A percentile compares a stretch with the other conserved stretches of the same genome.
Conservation (phyloP, 2,329 filamentous ascomycete species). For the Colletotrichum noveboracense region DNA sequence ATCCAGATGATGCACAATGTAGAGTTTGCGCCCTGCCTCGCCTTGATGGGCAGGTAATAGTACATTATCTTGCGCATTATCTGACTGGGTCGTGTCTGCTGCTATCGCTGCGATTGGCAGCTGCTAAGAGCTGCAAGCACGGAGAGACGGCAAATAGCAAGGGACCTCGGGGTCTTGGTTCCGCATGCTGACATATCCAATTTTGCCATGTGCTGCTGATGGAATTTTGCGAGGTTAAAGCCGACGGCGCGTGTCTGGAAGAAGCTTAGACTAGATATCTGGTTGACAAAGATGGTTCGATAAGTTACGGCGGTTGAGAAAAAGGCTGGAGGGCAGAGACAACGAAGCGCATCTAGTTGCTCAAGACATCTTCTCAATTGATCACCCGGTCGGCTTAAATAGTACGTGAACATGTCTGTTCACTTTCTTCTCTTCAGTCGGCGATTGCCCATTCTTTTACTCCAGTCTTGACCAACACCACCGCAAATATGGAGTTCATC, state of each 20-base stretch:
- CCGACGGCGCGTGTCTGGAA: background rate
- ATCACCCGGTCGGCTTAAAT: background rate
- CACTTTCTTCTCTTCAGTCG: background rate
- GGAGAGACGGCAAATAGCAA: background rate
- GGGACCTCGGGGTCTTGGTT: constrained; percentile 9
- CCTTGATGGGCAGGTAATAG: background rate
- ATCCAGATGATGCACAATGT: constrained; percentile 15
- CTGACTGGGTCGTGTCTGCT: background rate
- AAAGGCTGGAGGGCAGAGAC: background rate
- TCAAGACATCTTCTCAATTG: background rate
- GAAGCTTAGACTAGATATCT: background rate
- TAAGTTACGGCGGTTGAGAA: background rate
- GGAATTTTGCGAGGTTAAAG: background rate
- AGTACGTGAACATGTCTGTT: rapidly evolving
- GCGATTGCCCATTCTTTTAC: background rate
- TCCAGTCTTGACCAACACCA: background rate
- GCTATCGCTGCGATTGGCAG: background rate
- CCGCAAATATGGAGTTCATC: background rate
- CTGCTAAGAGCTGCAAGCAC: background rate
- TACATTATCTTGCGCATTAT: background rate
- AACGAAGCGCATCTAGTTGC: background rate
- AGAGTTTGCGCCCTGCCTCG: background rate
- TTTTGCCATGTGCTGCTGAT: background rate
- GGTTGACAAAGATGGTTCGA: background rate
- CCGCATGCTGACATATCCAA: constrained; percentile 20